Base-by-base conservation (phyloP, 768 basidiomycete genomes). In the Psilocybe tampanensis region DNA sequence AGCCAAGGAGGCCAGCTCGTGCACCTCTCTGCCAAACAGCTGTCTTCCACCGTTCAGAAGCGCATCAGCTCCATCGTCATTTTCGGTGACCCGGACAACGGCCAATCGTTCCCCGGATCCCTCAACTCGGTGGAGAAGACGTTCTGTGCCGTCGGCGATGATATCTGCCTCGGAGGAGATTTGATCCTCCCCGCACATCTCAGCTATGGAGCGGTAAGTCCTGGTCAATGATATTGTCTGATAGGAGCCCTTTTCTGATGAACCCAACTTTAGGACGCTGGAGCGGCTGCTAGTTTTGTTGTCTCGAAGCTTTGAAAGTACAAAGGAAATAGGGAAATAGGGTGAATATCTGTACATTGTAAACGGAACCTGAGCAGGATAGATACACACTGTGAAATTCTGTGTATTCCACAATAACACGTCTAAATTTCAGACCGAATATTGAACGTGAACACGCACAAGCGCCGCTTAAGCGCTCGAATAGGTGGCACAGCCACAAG, bases 1-100 rank as follows among this genome's bases (percentile, higher is more conserved):
- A 72, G 70, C 47, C 72, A 74, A 64, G 71, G 72, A 34, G 71
- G 69, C 8, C 75, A 77, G 54, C 68, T 78, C 1, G 71, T 72
- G 3, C 76, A 77, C 51, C 68, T 73, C 9, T 73, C 76, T 15
- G 75, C 74, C 18, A 61, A 62, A 8, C 54, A 64, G 55, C 68
- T 78, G 24, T 73, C 76, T 3, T 44, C 72, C 9, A 24, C 62
- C 2, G 60, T 71, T 15, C 63, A 64, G 22, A 41, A 61, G 21
- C 67, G 68, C 12, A 64, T 75, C 59, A 65, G 61, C 29, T 72
- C 69, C 15, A 68, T 68, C 42, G 73, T 75, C 18, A 70, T 71
- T 21, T 75, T 73, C 39, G 74, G 73, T 26, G 74, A 76, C 54
- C 74, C 74, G 0, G 68, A 74, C 48, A 59, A 70, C 43, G 68